phyloP scores from a whole-genome alignment of 1,284 basidiomycete genomes.

The Fomitopsis schrenkii region DNA sequence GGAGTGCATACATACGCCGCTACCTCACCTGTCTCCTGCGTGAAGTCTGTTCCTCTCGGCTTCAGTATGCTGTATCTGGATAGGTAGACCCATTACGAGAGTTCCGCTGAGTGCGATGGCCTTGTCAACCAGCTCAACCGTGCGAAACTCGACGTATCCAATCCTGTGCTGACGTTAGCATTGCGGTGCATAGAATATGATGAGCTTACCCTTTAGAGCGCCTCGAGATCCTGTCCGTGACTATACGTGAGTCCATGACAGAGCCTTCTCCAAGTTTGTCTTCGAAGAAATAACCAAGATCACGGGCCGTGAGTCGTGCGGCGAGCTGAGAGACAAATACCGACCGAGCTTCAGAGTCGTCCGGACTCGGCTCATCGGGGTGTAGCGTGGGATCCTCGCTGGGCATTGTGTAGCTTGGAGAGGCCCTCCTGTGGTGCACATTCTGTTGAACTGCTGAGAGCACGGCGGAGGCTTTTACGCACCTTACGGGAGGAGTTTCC shows the following conservation, averaged over 20 bases:
- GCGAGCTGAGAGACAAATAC: constrained; percentile 98
- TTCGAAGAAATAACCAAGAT: constrained; percentile 98
- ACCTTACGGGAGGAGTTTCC: constrained; percentile 30
- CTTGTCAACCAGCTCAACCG: constrained; percentile 87
- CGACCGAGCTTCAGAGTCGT: constrained; percentile 93
- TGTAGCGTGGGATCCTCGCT: constrained; percentile 57
- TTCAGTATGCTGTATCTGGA: constrained; percentile 94
- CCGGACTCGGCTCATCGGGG: constrained; percentile 75
- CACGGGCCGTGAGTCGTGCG: constrained; percentile 89
- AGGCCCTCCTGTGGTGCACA: constrained; percentile 47
- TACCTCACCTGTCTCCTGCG: constrained; percentile 72
- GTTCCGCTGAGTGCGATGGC: constrained; percentile 89
- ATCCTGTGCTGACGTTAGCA: constrained; percentile 45
- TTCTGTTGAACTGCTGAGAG: neutral
- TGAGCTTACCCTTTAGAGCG: constrained; percentile 87
- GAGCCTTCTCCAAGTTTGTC: constrained; percentile 90
- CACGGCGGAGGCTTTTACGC: constrained; percentile 22
- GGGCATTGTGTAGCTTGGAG: constrained; percentile 67
- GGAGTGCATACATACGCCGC: neutral
- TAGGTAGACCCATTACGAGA: constrained; percentile 96
- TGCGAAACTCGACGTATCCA: constrained; percentile 95
- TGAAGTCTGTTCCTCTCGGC: constrained; percentile 91
- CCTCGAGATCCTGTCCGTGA: constrained; percentile 89
- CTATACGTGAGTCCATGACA: constrained; percentile 93
- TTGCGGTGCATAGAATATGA: neutral